Conservation (phyloP, 306 rosid species). For the Lupinus albus region DNA sequence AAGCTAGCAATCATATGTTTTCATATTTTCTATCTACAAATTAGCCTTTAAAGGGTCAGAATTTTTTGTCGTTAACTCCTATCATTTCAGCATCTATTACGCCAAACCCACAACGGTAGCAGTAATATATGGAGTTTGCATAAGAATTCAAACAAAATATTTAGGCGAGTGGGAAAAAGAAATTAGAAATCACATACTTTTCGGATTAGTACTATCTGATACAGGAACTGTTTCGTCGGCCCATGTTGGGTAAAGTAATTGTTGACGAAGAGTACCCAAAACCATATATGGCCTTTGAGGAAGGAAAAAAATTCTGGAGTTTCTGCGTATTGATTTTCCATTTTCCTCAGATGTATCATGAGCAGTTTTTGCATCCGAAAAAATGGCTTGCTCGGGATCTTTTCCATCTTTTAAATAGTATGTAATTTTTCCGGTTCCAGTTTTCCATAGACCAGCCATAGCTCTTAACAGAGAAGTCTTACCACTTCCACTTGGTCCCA, state of each 20-base stretch:
- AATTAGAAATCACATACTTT: constrained; percentile 48
- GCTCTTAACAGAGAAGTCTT: constrained; percentile 91
- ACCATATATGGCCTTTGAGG: constrained; percentile 99
- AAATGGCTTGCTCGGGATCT: constrained; percentile 42
- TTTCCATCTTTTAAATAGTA: constrained; percentile 62
- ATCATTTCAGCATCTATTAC: constrained; percentile 18
- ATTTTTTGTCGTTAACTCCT: not conserved
- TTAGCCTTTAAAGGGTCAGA: constrained; percentile 1
- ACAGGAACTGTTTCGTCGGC: constrained; percentile 53
- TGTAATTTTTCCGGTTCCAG: constrained; percentile 76
- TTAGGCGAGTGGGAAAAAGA: constrained; percentile 20
- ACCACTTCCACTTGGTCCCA: constrained; percentile 92
- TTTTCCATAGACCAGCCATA: constrained; percentile 92
- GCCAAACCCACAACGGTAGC: not conserved
- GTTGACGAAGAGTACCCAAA: constrained; percentile 91
- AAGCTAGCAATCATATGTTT: constrained; percentile 6
- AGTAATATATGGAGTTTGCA: not conserved
- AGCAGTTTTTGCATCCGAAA: constrained; percentile 46
- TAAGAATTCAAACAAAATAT: not conserved
- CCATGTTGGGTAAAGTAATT: constrained; percentile 93
- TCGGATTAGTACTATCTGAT: constrained; percentile 45
- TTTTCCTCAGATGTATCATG: constrained; percentile 35
- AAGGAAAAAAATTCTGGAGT: constrained; percentile 72
- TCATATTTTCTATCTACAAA: constrained; percentile 4
- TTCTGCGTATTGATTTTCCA: constrained; percentile 53